Evolutionary conservation across 1,284 basidiomycete genomes (phyloP).

Genomic region (Ustilago bromivora): DNA sequence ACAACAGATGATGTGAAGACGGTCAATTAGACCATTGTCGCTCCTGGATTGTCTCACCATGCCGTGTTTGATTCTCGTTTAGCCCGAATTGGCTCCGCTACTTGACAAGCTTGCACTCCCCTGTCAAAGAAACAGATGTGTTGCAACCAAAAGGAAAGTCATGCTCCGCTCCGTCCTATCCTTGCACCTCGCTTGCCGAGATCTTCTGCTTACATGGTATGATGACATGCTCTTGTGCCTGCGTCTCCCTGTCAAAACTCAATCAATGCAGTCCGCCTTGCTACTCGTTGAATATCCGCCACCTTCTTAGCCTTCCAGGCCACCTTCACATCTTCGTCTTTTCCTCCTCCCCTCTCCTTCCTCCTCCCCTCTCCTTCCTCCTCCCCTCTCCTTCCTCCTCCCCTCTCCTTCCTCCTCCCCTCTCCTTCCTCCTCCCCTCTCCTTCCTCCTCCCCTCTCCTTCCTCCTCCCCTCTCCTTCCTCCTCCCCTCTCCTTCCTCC

Average conservation of each 20-base stretch:
- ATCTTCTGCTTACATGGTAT: not conserved
- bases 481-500: not conserved
- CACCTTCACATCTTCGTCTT: not conserved
- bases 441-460: not conserved
- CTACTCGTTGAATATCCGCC: not conserved
- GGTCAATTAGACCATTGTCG: not conserved
- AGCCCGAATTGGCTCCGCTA: not conserved
- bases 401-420: not conserved
- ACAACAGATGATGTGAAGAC: not conserved
- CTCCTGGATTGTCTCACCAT: not conserved
- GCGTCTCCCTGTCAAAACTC: not conserved
- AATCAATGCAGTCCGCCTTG: not conserved
- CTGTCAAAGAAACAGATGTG: not conserved
- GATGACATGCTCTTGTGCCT: too few relatives aligned
- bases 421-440: not conserved
- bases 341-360: not conserved
- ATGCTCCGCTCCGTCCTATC: not conserved
- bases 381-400: too few relatives aligned
- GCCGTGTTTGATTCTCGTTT: not conserved
- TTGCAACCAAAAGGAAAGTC: not conserved
- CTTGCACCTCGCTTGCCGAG: constrained; percentile 1
- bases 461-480: too few relatives aligned
- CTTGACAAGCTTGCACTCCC: not conserved
- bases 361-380: not conserved
- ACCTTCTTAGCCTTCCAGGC: not conserved